These are phyloP conservation scores for Torulaspora globosa DNA, from an alignment of 1,139 yeast species.

Conservation along the genomic window DNA sequence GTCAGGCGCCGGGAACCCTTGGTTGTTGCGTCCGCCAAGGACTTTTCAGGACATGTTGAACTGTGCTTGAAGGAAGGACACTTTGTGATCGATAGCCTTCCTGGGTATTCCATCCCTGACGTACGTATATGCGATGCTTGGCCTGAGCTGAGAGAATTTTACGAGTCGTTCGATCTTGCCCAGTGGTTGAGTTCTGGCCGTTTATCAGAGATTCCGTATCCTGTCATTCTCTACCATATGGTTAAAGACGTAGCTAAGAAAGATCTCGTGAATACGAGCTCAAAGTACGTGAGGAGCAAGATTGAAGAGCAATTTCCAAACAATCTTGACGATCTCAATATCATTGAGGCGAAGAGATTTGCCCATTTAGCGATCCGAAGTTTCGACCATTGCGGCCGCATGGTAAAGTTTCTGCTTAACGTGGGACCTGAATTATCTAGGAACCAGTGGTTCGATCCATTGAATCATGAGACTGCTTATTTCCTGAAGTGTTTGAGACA, in stretches of 20 bases:
- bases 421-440: background rate
- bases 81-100: conserved; percentile 74
- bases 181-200: conserved; percentile 36
- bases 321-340: conserved; percentile 49
- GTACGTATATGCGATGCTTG: conserved; percentile 72
- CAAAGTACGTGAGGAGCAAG: conserved; percentile 1
- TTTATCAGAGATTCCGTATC: conserved; percentile 70
- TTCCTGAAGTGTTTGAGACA: conserved; percentile 51
- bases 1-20: conserved; percentile 10
- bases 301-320: conserved; percentile 2
- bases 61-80: conserved; percentile 50
- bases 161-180: conserved; percentile 49
- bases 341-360: conserved; percentile 64
- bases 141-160: conserved; percentile 58
- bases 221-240: conserved; percentile 60
- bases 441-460: conserved; percentile 10
- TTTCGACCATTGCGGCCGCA: conserved; percentile 6
- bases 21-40: conserved; percentile 33
- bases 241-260: conserved; percentile 36
- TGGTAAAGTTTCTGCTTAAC: background rate
- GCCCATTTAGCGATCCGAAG: conserved; percentile 47
- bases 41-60: conserved; percentile 66
- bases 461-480: conserved; percentile 53
- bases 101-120: conserved; percentile 58
- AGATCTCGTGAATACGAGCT: background rate